Percentiles rank a stretch among this genome's conserved stretches.
Conservation (phyloP, 805 yeast genomes). For the Candida pseudoglaebosa region DNA sequence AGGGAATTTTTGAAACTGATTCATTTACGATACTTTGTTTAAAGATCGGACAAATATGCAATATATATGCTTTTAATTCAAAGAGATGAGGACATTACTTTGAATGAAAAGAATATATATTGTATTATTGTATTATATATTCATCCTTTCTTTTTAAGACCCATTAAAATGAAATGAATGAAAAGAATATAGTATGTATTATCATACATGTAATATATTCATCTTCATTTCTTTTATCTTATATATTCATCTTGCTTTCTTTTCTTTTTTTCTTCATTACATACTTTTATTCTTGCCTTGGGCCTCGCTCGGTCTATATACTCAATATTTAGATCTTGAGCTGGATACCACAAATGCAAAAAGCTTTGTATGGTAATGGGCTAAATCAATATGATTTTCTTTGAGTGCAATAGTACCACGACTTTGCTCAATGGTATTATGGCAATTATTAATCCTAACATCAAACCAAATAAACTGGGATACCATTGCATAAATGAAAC, state of each 20-base stretch:
- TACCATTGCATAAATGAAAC: no score
- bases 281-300: slow-evolving; percentile 26
- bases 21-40: neutral
- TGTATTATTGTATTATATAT: no score
- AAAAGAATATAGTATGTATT: no score
- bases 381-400: slow-evolving; percentile 37
- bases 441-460: slow-evolving; percentile 46
- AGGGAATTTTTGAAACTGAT: slow-evolving; percentile 73
- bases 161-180: no score
- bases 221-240: no score
- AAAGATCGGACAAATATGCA: neutral
- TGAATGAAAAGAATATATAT: slow-evolving; percentile 6
- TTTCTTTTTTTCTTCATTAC: no score
- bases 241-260: no score
- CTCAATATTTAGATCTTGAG: slow-evolving; percentile 36
- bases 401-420: slow-evolving; percentile 47
- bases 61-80: neutral
- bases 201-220: no score
- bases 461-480: no score
- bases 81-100: slow-evolving; percentile 4
- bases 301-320: slow-evolving; percentile 45
- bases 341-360: slow-evolving; percentile 29
- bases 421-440: slow-evolving; percentile 36
- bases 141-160: no score
- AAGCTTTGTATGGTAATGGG: slow-evolving; percentile 28